Base-by-base conservation (phyloP, 768 basidiomycete genomes). In the Lactarius evosmus region DNA sequence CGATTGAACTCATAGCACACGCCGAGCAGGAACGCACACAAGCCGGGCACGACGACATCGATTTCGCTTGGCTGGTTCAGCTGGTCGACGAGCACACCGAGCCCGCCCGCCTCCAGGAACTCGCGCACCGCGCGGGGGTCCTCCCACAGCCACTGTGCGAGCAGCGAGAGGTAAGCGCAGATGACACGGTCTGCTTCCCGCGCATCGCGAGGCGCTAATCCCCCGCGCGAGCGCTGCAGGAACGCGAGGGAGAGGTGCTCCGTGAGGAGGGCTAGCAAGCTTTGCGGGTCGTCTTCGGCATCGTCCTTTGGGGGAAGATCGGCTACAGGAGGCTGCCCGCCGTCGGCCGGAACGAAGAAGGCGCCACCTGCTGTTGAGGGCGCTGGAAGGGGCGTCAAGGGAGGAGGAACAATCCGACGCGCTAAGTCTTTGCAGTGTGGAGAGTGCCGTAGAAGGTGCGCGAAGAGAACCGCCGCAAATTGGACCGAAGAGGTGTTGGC, bases 61-160 rank as follows among this genome's bases (percentile, higher is more conserved):
- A 85, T 80, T 60, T 95, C 94, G 17, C 89, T 84, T 0, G 86
- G 85, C 74, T 96, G 95, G 58, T 96, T 95, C 67, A 98, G 89
- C 8, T 93, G 93, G 72, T 97, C 95, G 11, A 97, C 94, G 14
- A 99, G 83, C 70, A 95, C 87, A 59, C 92, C 89, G 55, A 99
- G 76, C 57, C 93, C 94, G 25, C 95, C 93, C 7, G 93, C 88
- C 70, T 92, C 87, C 67, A 99, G 78, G 71, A 98, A 96, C 72
- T 92, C 94, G 65, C 86, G 82, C 57, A 97, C 93, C 0, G 91
- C 88, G 58, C 80, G 83, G 0, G 95, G 87, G 70, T 97, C 95
- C 70, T 98, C 96, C 95, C 95, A 99, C 7, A 97, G 79, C 97
- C 97, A 99, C 66, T 95, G 93, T 4, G 85, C 81, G 34, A 99